A percentile compares a stretch with the other conserved stretches of the same genome.
These are phyloP conservation scores for Dictyostelium citrinum DNA, from an alignment of 78 protist species.

Conservation along the genomic window DNA sequence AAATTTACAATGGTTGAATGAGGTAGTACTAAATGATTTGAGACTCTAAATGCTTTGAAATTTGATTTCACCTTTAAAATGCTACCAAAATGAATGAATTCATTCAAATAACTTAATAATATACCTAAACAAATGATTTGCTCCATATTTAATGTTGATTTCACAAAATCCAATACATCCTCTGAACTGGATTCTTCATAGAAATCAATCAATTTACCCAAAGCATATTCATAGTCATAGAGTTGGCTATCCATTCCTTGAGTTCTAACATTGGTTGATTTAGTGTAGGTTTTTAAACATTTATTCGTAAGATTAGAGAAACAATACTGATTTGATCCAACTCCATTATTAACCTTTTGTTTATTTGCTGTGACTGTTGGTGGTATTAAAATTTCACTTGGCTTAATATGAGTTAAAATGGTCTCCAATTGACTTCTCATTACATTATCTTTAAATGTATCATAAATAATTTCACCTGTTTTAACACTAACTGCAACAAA, in stretches of 20 bases:
- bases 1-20: slow-evolving; percentile 66
- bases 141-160: not conserved
- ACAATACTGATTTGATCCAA: not conserved
- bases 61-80: slow-evolving; percentile 19
- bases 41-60: slow-evolving; percentile 21
- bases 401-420: slow-evolving; percentile 48
- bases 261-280: slow-evolving; percentile 37
- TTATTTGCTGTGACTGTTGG: not conserved
- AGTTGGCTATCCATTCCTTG: slow-evolving; percentile 6
- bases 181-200: not conserved
- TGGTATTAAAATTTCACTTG: slow-evolving; percentile 66
- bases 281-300: slow-evolving; percentile 19
- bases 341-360: not conserved
- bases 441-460: slow-evolving; percentile 58
- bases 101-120: slow-evolving; percentile 5
- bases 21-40: slow-evolving; percentile 50
- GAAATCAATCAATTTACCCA: not conserved
- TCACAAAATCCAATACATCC: not conserved
- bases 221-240: slow-evolving; percentile 26
- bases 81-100: slow-evolving; percentile 27
- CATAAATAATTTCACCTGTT: slow-evolving; percentile 86
- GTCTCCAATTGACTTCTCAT: slow-evolving; percentile 79
- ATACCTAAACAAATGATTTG: slow-evolving; percentile 18
- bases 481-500: slow-evolving; percentile 73
- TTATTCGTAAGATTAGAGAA: not conserved